Conservation (phyloP, 2,329 filamentous ascomycete species). For the Aspergillus brasiliensis region DNA sequence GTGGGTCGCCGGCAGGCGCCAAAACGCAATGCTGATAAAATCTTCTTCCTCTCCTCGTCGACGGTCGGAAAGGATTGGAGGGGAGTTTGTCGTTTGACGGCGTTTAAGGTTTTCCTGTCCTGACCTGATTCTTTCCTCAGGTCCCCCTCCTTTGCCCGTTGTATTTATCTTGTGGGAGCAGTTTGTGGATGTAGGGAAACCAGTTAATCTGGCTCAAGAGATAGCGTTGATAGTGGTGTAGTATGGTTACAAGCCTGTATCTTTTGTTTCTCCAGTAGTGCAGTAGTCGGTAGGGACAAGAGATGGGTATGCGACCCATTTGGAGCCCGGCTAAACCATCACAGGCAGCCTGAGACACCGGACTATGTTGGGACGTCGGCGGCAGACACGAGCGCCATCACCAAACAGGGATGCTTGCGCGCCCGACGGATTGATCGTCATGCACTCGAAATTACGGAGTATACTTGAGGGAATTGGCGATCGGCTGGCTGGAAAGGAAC, state of each 20-base stretch:
- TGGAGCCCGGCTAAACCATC: background rate
- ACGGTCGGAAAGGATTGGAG: background rate
- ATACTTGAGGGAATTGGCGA: background rate
- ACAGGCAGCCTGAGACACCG: background rate
- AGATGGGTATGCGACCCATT: background rate
- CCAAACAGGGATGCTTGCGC: background rate
- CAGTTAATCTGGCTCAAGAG: background rate
- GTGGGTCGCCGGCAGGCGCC: conserved; percentile 13
- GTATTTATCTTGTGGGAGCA: too few species aligned
- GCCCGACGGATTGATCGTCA: conserved; percentile 6
- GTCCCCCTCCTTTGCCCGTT: background rate
- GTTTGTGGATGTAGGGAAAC: background rate
- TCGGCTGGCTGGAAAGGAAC: conserved; percentile 1
- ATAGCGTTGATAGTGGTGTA: background rate
- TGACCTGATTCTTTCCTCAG: background rate
- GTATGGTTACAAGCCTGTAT: background rate
- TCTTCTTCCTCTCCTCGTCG: background rate
- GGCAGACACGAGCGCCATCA: conserved; percentile 3
- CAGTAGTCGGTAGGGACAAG: background rate
- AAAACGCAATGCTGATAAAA: conserved; percentile 5
- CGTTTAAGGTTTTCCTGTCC: background rate
- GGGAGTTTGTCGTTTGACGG: background rate
- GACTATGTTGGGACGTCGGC: background rate
- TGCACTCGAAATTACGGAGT: background rate
- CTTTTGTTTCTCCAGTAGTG: background rate